These are phyloP conservation scores for Stevia rebaudiana DNA, from an alignment of 140 eudicot species.

Conservation along the genomic window DNA sequence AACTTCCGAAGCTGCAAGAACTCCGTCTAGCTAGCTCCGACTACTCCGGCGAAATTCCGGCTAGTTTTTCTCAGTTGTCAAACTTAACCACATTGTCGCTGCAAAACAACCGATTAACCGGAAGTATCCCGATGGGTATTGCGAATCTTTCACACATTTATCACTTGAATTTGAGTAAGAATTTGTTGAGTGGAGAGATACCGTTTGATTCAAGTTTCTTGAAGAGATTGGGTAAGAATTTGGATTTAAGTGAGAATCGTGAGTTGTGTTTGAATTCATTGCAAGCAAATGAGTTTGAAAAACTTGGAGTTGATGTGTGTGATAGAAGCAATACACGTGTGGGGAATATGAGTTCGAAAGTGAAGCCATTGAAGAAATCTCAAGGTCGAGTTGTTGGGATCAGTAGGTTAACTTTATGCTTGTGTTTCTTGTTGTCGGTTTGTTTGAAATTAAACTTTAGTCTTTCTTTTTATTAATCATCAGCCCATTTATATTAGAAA, in stretches of 20 bases:
- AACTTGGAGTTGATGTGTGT: slow-evolving; percentile 45
- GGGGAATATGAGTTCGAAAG: slow-evolving; percentile 22
- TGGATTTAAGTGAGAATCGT: slow-evolving; percentile 64
- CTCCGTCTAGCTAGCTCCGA: slow-evolving; percentile 64
- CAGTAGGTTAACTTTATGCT: slow-evolving; percentile 25
- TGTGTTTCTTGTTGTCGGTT: slow-evolving; percentile 29
- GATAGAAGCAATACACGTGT: slow-evolving; percentile 39
- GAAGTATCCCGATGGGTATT: slow-evolving; percentile 54
- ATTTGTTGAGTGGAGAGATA: slow-evolving; percentile 54
- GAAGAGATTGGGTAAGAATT: slow-evolving; percentile 60
- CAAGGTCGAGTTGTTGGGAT: slow-evolving; percentile 29
- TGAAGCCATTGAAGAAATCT: slow-evolving; percentile 52
- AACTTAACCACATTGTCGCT: slow-evolving; percentile 61
- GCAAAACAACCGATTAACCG: slow-evolving; percentile 67
- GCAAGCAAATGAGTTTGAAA: slow-evolving; percentile 29
- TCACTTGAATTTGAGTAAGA: slow-evolving; percentile 76
- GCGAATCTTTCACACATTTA: slow-evolving; percentile 51
- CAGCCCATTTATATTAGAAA: background rate
- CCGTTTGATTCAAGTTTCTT: slow-evolving; percentile 68
- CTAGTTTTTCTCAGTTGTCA: slow-evolving; percentile 31
- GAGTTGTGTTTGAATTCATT: slow-evolving; percentile 63
- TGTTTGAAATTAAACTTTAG: slow-evolving; percentile 18
- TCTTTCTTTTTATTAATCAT: slow-evolving; percentile 12
- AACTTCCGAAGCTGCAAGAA: slow-evolving; percentile 58
- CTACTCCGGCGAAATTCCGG: slow-evolving; percentile 64